Percentiles rank a stretch among this genome's conserved stretches.
Evolutionary conservation across 2,329 filamentous ascomycete species (phyloP).

Genomic region (Monilinia laxa): DNA sequence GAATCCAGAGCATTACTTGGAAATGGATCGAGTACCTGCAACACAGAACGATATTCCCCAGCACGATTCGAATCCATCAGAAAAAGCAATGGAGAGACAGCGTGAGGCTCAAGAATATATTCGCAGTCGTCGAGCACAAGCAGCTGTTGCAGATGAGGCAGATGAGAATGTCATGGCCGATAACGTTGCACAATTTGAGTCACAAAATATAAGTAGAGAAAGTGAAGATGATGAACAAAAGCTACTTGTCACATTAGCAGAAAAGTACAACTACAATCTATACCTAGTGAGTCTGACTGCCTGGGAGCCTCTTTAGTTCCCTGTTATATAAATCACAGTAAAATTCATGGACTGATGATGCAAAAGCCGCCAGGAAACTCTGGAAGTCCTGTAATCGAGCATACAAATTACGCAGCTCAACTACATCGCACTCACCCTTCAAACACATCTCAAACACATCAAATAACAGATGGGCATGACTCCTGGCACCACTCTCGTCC

Average conservation of each 20-base stretch:
- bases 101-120: constrained; percentile 24
- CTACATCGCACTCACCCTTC: constrained; percentile 10
- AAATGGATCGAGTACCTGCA: constrained; percentile 19
- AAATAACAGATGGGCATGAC: constrained; percentile 20
- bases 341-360: constrained; percentile 7
- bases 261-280: constrained; percentile 24
- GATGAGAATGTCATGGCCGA: constrained; percentile 19
- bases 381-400: constrained; percentile 19
- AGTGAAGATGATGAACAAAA: constrained; percentile 24
- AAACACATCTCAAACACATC: constrained; percentile 20
- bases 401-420: constrained; percentile 20
- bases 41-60: constrained; percentile 16
- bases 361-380: constrained; percentile 13
- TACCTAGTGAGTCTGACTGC: constrained; percentile 18
- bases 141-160: constrained; percentile 15
- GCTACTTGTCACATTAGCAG: constrained; percentile 20
- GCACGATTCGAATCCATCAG: constrained; percentile 15
- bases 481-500: constrained; percentile 22
- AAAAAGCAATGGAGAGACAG: constrained; percentile 23
- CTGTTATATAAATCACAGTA: neutral
- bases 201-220: constrained; percentile 21
- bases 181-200: constrained; percentile 19
- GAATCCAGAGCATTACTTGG: constrained; percentile 14
- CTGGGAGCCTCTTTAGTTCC: neutral
- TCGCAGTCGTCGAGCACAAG: constrained; percentile 24